Conservation (phyloP, 192 early-diverging fungal species). For the Chytriomyces sp. region DNA sequence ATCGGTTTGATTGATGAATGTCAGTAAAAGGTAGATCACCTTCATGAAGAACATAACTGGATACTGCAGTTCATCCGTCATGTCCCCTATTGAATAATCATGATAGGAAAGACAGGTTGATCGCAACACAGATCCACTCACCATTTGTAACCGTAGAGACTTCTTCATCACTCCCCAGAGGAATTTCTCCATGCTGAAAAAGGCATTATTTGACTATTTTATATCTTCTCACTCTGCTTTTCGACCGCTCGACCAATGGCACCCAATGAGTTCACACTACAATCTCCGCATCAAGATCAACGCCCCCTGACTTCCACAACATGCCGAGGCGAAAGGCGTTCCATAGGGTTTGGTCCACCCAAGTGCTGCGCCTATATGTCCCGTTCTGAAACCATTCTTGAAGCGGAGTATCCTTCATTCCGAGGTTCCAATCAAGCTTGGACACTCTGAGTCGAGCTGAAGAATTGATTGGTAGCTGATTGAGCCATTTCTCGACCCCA, state of each 20-base stretch:
- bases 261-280: slow-evolving; percentile 32
- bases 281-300: slow-evolving; percentile 40
- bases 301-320: slow-evolving; percentile 32
- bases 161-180: slow-evolving; percentile 42
- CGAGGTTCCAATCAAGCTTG: slow-evolving; percentile 3
- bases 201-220: slow-evolving; percentile 41
- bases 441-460: slow-evolving; percentile 1
- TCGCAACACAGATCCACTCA: not conserved
- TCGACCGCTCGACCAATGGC: slow-evolving; percentile 22
- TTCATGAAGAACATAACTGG: not conserved
- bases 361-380: slow-evolving; percentile 12
- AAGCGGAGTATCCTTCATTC: slow-evolving; percentile 33
- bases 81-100: not conserved
- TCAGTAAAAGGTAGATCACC: slow-evolving; percentile 37
- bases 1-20: not conserved
- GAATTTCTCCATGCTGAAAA: slow-evolving; percentile 30
- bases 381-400: slow-evolving; percentile 26
- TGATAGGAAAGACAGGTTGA: not conserved
- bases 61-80: not conserved
- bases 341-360: slow-evolving; percentile 42
- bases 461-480: not conserved
- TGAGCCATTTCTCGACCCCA: not conserved
- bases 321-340: slow-evolving; percentile 39
- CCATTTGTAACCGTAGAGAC: slow-evolving; percentile 40
- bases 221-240: slow-evolving; percentile 5